Percentiles rank a stretch among this genome's conserved stretches.
These are phyloP conservation scores for Colletotrichum musae DNA, from an alignment of 2,329 filamentous ascomycete genomes.

Conservation along the genomic window DNA sequence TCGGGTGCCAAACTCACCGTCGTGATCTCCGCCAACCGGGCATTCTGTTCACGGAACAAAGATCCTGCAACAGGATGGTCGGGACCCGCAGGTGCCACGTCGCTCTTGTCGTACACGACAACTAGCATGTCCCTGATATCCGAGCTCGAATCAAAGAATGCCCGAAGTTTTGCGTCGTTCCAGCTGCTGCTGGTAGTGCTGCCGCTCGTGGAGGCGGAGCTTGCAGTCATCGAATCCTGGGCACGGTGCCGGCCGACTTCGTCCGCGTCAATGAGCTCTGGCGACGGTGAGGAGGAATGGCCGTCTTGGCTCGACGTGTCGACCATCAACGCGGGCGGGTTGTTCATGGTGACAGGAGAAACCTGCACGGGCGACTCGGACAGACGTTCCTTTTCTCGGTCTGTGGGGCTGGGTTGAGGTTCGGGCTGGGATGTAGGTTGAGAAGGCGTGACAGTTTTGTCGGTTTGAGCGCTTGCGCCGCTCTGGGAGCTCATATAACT, in stretches of 20 bases:
- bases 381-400: slow-evolving; percentile 57
- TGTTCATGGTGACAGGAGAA: slow-evolving; percentile 67
- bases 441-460: slow-evolving; percentile 49
- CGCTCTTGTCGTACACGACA: slow-evolving; percentile 93
- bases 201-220: slow-evolving; percentile 59
- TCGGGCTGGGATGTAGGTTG: slow-evolving; percentile 17
- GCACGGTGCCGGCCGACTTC: slow-evolving; percentile 55
- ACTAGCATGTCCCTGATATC: slow-evolving; percentile 92
- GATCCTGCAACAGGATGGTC: slow-evolving; percentile 88
- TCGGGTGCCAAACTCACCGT: slow-evolving; percentile 64
- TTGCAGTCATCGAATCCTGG: slow-evolving; percentile 64
- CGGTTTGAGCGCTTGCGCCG: slow-evolving; percentile 49
- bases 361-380: slow-evolving; percentile 80
- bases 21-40: slow-evolving; percentile 88
- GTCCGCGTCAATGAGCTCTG: slow-evolving; percentile 69
- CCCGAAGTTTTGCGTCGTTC: slow-evolving; percentile 88
- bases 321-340: slow-evolving; percentile 77
- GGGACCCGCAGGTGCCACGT: slow-evolving; percentile 82
- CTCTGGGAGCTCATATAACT: slow-evolving; percentile 53
- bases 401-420: slow-evolving; percentile 13
- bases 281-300: slow-evolving; percentile 75
- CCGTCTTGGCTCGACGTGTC: slow-evolving; percentile 81
- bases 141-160: slow-evolving; percentile 91
- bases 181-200: slow-evolving; percentile 75
- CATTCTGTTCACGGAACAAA: slow-evolving; percentile 89